phyloP scores from a whole-genome alignment of 176 grass and related monocot species.

The Paspalum notatum region DNA sequence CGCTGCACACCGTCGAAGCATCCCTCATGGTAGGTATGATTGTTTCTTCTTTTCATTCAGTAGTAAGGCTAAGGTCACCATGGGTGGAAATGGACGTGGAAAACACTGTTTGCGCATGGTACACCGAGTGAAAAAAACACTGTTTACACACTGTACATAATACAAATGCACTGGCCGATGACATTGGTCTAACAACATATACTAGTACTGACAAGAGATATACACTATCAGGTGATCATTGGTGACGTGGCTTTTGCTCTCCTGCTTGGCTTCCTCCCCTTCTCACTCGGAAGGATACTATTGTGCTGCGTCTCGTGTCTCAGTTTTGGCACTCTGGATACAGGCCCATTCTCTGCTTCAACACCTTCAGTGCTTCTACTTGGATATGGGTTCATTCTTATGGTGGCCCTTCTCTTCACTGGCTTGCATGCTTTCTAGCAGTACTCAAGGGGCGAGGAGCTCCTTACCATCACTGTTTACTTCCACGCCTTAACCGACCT shows the following conservation, averaged over 20 bases:
- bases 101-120: no score
- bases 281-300: slow-evolving; percentile 38
- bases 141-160: no score
- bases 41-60: no score
- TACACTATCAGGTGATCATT: slow-evolving; percentile 30
- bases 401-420: neutral
- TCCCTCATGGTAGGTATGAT: slow-evolving; percentile 29
- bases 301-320: slow-evolving; percentile 18
- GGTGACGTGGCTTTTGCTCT: slow-evolving; percentile 32
- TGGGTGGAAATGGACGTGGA: no score
- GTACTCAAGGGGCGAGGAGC: slow-evolving; percentile 22
- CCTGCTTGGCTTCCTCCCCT: slow-evolving; percentile 34
- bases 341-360: slow-evolving; percentile 7
- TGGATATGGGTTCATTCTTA: slow-evolving; percentile 39
- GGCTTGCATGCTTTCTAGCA: slow-evolving; percentile 16
- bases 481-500: slow-evolving; percentile 1
- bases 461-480: slow-evolving; percentile 10
- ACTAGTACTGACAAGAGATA: no score
- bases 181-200: no score
- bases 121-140: no score
- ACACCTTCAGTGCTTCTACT: slow-evolving; percentile 16
- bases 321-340: slow-evolving; percentile 20
- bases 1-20: slow-evolving; percentile 24
- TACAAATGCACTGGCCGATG: no score
- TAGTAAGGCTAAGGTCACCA: no score